Percentiles rank a stretch among this genome's conserved stretches.
Conservation (phyloP, 805 yeast species). For the Ogataea pignaliae region DNA sequence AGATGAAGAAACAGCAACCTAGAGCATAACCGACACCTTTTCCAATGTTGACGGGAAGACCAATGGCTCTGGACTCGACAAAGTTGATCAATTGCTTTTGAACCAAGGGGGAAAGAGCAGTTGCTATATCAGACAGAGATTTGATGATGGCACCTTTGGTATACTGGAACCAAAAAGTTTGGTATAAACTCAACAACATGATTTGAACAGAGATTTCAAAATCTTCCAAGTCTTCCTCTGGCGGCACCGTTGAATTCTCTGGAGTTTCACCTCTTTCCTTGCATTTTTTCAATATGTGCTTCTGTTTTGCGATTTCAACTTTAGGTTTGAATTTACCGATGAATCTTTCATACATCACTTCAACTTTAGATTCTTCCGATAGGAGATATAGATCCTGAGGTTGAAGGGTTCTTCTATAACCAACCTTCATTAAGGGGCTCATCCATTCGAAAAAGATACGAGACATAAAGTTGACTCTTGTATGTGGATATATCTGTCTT, state of each 20-base stretch:
- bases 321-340: constrained; percentile 29
- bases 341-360: constrained; percentile 37
- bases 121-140: constrained; percentile 39
- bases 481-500: constrained; percentile 46
- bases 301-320: constrained; percentile 26
- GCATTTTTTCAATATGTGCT: constrained; percentile 28
- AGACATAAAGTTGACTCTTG: constrained; percentile 35
- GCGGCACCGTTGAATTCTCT: constrained; percentile 13
- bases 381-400: constrained; percentile 55
- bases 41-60: constrained; percentile 39
- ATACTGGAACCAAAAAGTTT: constrained; percentile 47
- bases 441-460: constrained; percentile 65
- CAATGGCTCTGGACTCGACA: constrained; percentile 47
- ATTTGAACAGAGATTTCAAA: constrained; percentile 19
- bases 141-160: constrained; percentile 36
- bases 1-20: constrained; percentile 59
- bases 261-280: constrained; percentile 17
- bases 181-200: constrained; percentile 37
- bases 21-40: constrained; percentile 75
- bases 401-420: constrained; percentile 67
- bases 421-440: constrained; percentile 54
- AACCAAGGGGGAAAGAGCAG: constrained; percentile 60
- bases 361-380: constrained; percentile 39
- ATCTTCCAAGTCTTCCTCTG: constrained; percentile 21
- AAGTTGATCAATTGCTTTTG: constrained; percentile 60